These are phyloP conservation scores for Inga leiocalycina DNA, from an alignment of 306 rosid species.

Conservation along the genomic window DNA sequence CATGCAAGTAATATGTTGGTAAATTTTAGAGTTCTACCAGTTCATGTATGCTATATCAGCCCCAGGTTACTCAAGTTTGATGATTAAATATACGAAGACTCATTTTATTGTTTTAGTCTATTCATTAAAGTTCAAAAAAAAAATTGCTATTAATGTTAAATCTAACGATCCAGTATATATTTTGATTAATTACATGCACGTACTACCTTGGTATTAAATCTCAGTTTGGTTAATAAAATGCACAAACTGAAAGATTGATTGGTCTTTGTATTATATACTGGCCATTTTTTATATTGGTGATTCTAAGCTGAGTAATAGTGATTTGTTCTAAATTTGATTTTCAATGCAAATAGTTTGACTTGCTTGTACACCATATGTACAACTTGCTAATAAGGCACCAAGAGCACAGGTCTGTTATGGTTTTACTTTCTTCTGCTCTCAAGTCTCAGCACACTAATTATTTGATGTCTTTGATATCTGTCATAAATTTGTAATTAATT, in stretches of 20 bases:
- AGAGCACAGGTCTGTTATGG: background rate
- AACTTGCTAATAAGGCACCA: background rate
- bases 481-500: background rate
- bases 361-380: background rate
- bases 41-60: background rate
- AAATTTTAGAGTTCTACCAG: too few relatives aligned
- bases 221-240: slow-evolving; percentile 25
- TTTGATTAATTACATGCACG: background rate
- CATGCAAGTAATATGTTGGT: background rate
- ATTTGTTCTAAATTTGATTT: slow-evolving; percentile 6
- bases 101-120: background rate
- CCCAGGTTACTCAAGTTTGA: background rate
- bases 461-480: slow-evolving; percentile 25
- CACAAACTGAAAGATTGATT: background rate
- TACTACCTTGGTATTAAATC: background rate
- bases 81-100: background rate
- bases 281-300: background rate
- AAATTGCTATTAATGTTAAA: background rate
- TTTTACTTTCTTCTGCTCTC: slow-evolving; percentile 19
- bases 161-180: background rate
- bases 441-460: background rate
- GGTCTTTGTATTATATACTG: slow-evolving; percentile 3
- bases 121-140: background rate
- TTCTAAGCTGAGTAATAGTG: background rate
- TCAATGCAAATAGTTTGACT: slow-evolving; percentile 15